phyloP scores from a whole-genome alignment of 2,329 filamentous ascomycete species.

The Zarea fungicola region DNA sequence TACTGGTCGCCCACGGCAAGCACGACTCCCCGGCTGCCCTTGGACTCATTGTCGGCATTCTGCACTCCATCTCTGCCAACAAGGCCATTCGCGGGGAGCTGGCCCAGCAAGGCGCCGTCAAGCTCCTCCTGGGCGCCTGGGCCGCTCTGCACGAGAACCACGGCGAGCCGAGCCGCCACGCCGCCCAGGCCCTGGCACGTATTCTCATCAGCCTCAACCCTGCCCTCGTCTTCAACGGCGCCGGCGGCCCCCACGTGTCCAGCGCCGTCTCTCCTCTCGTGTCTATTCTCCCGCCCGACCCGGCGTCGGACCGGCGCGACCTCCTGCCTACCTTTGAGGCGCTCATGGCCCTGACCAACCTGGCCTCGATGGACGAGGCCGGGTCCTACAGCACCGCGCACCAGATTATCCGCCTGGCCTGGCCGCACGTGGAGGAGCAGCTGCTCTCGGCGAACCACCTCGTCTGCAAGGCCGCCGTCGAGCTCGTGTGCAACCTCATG shows the following conservation, averaged over 20 bases:
- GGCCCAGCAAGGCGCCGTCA: conserved; percentile 90
- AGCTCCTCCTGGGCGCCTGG: conserved; percentile 70
- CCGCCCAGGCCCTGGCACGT: conserved; percentile 76
- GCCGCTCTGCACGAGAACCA: conserved; percentile 50
- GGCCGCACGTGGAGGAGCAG: conserved; percentile 75
- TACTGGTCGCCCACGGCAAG: conserved; percentile 72
- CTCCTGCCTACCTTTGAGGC: conserved; percentile 86
- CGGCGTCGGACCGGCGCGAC: conserved; percentile 60
- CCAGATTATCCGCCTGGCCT: conserved; percentile 68
- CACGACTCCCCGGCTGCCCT: conserved; percentile 66
- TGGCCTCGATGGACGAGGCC: conserved; percentile 72
- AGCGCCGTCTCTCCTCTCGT: conserved; percentile 80
- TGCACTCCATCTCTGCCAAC: conserved; percentile 73
- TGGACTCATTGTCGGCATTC: conserved; percentile 67
- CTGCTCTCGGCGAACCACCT: conserved; percentile 70
- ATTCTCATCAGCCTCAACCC: conserved; percentile 86
- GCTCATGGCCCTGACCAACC: conserved; percentile 87
- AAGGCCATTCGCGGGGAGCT: conserved; percentile 69
- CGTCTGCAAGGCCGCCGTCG: conserved; percentile 76
- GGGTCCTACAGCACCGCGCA: conserved; percentile 58
- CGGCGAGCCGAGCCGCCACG: conserved; percentile 46
- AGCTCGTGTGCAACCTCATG: conserved; percentile 88
- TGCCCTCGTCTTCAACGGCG: conserved; percentile 73
- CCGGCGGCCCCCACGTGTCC: conserved; percentile 65
- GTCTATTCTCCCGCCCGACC: conserved; percentile 64